Percentiles rank a stretch among this genome's conserved stretches.
These are phyloP conservation scores for Pleurotus giganteus DNA, from an alignment of 768 basidiomycete genomes.

Conservation along the genomic window DNA sequence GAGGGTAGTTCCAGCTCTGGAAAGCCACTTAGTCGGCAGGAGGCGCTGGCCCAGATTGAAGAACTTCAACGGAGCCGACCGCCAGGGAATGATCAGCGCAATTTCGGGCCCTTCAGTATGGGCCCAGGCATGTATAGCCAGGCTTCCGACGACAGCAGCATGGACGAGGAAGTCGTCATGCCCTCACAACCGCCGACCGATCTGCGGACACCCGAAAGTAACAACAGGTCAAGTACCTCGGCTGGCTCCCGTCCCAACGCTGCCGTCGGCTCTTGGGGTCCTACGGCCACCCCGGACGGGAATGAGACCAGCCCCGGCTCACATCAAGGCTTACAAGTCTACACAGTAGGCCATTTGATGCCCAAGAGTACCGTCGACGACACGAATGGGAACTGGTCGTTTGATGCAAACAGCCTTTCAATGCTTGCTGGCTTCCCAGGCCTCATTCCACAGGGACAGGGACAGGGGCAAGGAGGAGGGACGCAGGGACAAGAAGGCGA, in stretches of 20 bases:
- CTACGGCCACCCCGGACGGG: not conserved
- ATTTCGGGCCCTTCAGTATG: constrained; percentile 18
- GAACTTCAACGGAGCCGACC: constrained; percentile 46
- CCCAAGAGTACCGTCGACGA: constrained; percentile 53
- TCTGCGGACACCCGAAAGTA: not conserved
- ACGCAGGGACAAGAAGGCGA: constrained; percentile 15
- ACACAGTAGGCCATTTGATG: constrained; percentile 76
- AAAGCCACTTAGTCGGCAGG: constrained; percentile 30
- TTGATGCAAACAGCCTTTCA: constrained; percentile 37
- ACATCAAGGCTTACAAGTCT: constrained; percentile 75
- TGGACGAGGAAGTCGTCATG: constrained; percentile 23
- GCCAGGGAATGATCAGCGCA: constrained; percentile 9
- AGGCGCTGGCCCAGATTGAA: constrained; percentile 51
- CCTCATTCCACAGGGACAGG: constrained; percentile 2
- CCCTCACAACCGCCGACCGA: constrained; percentile 13
- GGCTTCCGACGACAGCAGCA: constrained; percentile 1
- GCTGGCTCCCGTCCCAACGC: not conserved
- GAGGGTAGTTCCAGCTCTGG: constrained; percentile 19
- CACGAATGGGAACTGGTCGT: constrained; percentile 60
- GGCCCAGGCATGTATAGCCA: constrained; percentile 7
- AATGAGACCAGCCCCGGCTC: constrained; percentile 17
- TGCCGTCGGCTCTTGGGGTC: not conserved
- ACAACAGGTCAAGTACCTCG: not conserved
- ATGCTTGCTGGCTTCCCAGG: constrained; percentile 12
- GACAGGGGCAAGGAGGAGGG: not conserved